Conservation (phyloP, 2,329 filamentous ascomycete species). For the Xylariomycetidae sp. region DNA sequence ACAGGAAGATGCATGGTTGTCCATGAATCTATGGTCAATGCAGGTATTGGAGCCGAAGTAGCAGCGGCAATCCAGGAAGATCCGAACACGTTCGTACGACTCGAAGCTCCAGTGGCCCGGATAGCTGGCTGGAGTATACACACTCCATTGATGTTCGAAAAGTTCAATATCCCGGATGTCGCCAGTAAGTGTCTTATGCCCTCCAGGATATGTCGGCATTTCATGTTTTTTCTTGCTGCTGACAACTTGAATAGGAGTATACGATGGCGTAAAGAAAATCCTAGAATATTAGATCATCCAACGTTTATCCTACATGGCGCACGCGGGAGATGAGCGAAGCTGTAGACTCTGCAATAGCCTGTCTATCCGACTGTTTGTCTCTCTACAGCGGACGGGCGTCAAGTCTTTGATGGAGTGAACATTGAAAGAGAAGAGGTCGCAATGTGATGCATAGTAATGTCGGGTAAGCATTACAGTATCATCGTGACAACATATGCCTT, state of each 20-base stretch:
- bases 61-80: conserved; percentile 84
- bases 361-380: not conserved
- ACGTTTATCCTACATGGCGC: too few species aligned
- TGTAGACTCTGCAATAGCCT: not conserved
- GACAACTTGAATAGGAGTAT: conserved; percentile 51
- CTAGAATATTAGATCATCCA: conserved; percentile 57
- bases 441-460: too few species aligned
- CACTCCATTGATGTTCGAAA: conserved; percentile 73
- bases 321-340: conserved; percentile 1
- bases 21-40: conserved; percentile 89
- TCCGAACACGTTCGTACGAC: conserved; percentile 65
- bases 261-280: conserved; percentile 64
- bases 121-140: conserved; percentile 90
- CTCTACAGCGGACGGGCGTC: not conserved
- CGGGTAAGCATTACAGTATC: too few species aligned
- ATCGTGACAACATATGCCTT: too few species aligned
- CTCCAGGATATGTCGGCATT: too few species aligned
- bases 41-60: conserved; percentile 83
- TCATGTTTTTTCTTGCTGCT: too few species aligned
- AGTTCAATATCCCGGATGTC: conserved; percentile 79
- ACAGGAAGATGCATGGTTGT: conserved; percentile 84
- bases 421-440: too few species aligned
- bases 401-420: too few species aligned
- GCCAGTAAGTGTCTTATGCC: conserved; percentile 72
- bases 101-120: conserved; percentile 81